Percentiles rank a stretch among this genome's conserved stretches.
phyloP scores from a whole-genome alignment of 345 rosid species.

The Hibiscus syriacus region DNA sequence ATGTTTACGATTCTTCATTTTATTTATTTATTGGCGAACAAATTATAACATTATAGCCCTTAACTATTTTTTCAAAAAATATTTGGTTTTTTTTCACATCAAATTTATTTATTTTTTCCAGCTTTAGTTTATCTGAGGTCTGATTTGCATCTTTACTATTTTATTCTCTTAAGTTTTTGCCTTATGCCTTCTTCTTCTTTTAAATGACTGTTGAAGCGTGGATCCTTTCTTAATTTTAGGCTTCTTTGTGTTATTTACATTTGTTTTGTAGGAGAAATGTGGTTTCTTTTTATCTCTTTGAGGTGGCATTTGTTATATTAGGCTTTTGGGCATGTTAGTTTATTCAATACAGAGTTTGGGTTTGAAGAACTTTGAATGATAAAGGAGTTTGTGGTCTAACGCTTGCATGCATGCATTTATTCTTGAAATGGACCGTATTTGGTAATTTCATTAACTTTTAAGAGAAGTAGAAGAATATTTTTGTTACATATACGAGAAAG shows the following conservation, averaged over 20 bases:
- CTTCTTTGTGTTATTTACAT: neutral
- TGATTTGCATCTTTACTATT: neutral
- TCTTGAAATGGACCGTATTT: neutral
- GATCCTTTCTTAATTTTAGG: neutral
- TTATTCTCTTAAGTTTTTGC: neutral
- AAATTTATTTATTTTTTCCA: neutral
- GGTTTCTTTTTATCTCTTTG: neutral
- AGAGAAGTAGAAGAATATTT: neutral
- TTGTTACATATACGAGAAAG: neutral
- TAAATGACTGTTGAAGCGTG: neutral
- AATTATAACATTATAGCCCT: neutral
- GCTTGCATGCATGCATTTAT: neutral
- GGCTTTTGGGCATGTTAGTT: neutral
- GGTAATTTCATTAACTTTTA: neutral
- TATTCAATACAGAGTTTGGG: neutral
- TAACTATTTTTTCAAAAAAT: neutral
- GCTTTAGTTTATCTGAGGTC: neutral
- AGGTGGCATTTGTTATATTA: neutral
- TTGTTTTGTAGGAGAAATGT: neutral
- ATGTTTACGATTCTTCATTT: conserved; percentile 1
- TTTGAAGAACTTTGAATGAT: neutral
- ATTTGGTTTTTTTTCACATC: neutral
- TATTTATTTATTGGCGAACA: neutral
- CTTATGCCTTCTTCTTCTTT: neutral
- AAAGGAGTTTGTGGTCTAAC: neutral